Evolutionary conservation across 495 filamentous ascomycete species (phyloP).

Genomic region (Hypoxylon cercidicola): DNA sequence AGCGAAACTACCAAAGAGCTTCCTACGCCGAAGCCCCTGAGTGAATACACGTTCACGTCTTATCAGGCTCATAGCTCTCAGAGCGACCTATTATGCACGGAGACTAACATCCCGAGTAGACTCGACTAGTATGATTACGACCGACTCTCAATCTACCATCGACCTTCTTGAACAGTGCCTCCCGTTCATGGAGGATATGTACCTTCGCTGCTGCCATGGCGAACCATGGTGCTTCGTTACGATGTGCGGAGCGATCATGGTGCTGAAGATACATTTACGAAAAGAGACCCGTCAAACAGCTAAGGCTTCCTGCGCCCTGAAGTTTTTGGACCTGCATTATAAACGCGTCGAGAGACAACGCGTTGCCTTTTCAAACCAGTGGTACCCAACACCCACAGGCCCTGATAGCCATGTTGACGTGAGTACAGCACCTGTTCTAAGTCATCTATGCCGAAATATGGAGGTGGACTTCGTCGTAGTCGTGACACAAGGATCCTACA

Average conservation of each 20-base stretch:
- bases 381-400: background rate
- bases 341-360: slow-evolving; percentile 37
- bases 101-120: slow-evolving; percentile 22
- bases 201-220: slow-evolving; percentile 56
- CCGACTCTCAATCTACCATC: slow-evolving; percentile 55
- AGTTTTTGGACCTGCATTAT: slow-evolving; percentile 53
- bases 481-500: background rate
- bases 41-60: slow-evolving; percentile 53
- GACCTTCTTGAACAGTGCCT: slow-evolving; percentile 56
- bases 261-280: slow-evolving; percentile 55
- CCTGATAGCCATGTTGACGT: slow-evolving; percentile 1
- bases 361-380: slow-evolving; percentile 4
- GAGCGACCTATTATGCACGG: background rate
- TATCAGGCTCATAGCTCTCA: slow-evolving; percentile 54
- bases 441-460: background rate
- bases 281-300: slow-evolving; percentile 53
- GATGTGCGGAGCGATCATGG: slow-evolving; percentile 54
- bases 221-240: slow-evolving; percentile 59
- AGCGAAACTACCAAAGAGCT: slow-evolving; percentile 53
- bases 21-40: slow-evolving; percentile 46
- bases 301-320: slow-evolving; percentile 51
- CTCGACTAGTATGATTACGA: slow-evolving; percentile 56
- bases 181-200: slow-evolving; percentile 57
- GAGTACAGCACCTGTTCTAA: background rate
- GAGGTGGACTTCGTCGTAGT: too few relatives aligned